Evolutionary conservation across 768 basidiomycete genomes (phyloP), one percentile per base, ranked within the genome.

Genomic region (Boletus tylopilopsis): DNA sequence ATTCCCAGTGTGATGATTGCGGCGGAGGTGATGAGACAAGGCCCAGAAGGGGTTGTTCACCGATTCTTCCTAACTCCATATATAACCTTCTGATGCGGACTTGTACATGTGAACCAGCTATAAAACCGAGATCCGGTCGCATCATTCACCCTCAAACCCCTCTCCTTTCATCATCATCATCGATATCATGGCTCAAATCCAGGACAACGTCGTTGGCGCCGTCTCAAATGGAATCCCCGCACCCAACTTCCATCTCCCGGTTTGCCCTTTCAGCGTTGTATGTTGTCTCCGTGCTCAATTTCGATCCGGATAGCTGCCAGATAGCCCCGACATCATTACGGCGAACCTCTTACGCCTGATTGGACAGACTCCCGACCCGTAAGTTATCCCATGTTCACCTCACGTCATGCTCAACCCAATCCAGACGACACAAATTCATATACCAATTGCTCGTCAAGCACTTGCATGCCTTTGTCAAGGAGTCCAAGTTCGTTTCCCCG

Each of bases 391-490:
- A 35, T 21, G 4, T 6, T 22, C 11, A 34, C 10, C 12, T 35
- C 9, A 11, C 23, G 1, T 27, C 24, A 15, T 7, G 6, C 42
- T 52, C 35, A 42, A 5, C 13, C 16, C 19, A 24, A 32, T 45
- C 11, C 19, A 74, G 75, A 29, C 73, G 80, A 13, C 61, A 59
- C 47, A 74, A 65, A 51, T 77, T 81, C 65, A 64, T 82, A 49
- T 72, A 76, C 49, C 66, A 74, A 58, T 71, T 65, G 25, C 69
- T 90, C 68, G 63, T 86, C 45, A 75, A 72, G 24, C 88, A 93
- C 62, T 53, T 93, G 8, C 90, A 93, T 61, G 76, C 80, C 33
- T 89, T 90, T 55, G 72, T 89, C 21, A 74, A 73, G 37, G 90
- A 91, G 66, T 85, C 87, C 1, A 76, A 80, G 79, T 75, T 21